Percentiles rank a stretch among this genome's conserved stretches.
Evolutionary conservation across 768 basidiomycete species (phyloP).

Genomic region (Mycena epipterygia): DNA sequence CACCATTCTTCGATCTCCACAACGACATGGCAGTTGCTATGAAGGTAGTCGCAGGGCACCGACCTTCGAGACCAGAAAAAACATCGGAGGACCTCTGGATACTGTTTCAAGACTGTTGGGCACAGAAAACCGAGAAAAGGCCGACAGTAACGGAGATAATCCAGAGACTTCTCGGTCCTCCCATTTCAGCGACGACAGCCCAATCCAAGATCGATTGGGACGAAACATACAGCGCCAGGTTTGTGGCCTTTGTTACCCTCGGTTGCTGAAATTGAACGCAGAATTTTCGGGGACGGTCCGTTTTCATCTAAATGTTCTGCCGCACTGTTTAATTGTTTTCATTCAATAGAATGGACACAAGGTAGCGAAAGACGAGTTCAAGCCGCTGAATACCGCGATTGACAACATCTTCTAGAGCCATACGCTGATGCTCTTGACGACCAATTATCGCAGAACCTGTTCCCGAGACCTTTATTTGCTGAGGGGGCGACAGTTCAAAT

Average conservation of each 20-base stretch:
- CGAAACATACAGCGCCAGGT: slow-evolving; percentile 4
- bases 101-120: slow-evolving; percentile 13
- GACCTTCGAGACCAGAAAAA: not conserved
- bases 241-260: slow-evolving; percentile 10
- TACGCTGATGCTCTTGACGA: no score
- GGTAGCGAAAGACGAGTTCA: no score
- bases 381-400: no score
- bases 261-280: not conserved
- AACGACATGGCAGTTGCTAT: slow-evolving; percentile 2
- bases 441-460: no score
- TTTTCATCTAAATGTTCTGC: no score
- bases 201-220: slow-evolving; percentile 7
- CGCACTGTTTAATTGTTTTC: no score
- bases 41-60: not conserved
- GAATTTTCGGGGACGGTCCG: not conserved
- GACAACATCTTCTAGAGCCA: no score
- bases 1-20: not conserved
- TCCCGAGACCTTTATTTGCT: no score
- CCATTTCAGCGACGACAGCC: not conserved
- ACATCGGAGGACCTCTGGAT: slow-evolving; percentile 2
- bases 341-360: no score
- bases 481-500: no score
- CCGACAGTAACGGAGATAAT: slow-evolving; percentile 3
- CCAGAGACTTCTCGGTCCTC: not conserved
- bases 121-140: not conserved